Evolutionary conservation across 306 rosid genomes (phyloP), one percentile per base, ranked within the genome.

Genomic region (Quercus aquifolioides): DNA sequence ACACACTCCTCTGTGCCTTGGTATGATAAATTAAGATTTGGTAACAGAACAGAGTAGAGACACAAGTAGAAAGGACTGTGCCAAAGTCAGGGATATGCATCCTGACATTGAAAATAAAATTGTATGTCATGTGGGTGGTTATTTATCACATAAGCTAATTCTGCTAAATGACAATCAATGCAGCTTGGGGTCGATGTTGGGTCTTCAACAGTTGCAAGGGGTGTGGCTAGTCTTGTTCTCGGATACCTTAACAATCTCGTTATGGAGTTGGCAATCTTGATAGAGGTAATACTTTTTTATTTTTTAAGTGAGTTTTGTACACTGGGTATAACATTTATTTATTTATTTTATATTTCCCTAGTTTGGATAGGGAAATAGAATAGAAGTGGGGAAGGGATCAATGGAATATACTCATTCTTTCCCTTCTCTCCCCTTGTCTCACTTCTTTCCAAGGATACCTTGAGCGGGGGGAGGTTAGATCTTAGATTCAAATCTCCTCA

Each of bases 241-340:
- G 98, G 98, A 51, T 92, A 88, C 88, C 88, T 92, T 52, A 92
- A 88, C 84, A 92, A 92, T 75, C 86, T 94, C 89, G 91, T 94
- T 49, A 84, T 89, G 71, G 98, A 94, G 89, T 86, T 94, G 96
- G 98, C 98, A 62, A 92, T 92, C 78, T 84, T 94, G 86, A 86
- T 94, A 79, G 97, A 92, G 97, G 98, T 94, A 72, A 78, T 19
- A 57, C 26, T 19, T 33, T 2, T 35, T 67, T 18, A 8, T 33
- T 33, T 35, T 33, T 15, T 14, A 35, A 49, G 14, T 38, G 3
- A 38, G 46, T 8, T 38, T 38, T 38, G 46, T 7, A 1, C 46
- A 38, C 2, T 38, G 11, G 46, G 0, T 38, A 8, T 38, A 8
- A 8, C 11, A 38, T 38, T 38, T 38, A 7, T 38, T 38, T 38